Evolutionary conservation across 2,329 filamentous ascomycete genomes (phyloP).

Genomic region (Curvularia sp.): DNA sequence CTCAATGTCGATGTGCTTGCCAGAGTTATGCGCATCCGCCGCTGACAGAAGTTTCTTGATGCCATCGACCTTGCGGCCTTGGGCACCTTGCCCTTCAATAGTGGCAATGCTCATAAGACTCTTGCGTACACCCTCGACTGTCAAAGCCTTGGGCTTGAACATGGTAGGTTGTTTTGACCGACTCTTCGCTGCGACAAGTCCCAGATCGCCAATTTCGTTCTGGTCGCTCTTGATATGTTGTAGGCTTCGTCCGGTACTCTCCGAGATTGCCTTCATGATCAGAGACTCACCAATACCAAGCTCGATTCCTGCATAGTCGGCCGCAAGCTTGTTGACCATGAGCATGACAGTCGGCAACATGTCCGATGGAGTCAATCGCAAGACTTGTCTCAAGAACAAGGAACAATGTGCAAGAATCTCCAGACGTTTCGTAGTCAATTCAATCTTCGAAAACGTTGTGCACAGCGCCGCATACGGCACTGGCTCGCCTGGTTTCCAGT

Average conservation of each 20-base stretch:
- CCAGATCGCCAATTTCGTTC: conserved; percentile 94
- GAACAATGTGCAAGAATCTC: conserved; percentile 89
- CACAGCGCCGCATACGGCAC: conserved; percentile 95
- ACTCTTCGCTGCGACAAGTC: conserved; percentile 93
- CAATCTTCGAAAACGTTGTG: conserved; percentile 91
- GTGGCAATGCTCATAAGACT: conserved; percentile 89
- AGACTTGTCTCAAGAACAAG: conserved; percentile 90
- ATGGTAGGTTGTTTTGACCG: conserved; percentile 94
- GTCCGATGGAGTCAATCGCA: conserved; percentile 86
- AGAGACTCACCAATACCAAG: conserved; percentile 97
- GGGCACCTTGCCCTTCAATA: conserved; percentile 82
- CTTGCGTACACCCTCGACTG: conserved; percentile 84
- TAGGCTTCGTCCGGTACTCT: conserved; percentile 87
- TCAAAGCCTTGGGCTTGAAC: conserved; percentile 95
- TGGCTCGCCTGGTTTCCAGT: conserved; percentile 88
- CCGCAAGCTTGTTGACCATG: conserved; percentile 98
- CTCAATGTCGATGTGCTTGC: conserved; percentile 76
- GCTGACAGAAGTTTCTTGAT: conserved; percentile 98
- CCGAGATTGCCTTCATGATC: conserved; percentile 98
- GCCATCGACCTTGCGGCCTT: conserved; percentile 86
- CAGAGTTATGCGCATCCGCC: conserved; percentile 75
- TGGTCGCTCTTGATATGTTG: conserved; percentile 94
- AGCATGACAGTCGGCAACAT: conserved; percentile 86
- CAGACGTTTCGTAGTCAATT: conserved; percentile 91
- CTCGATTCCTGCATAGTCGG: conserved; percentile 95